Base-by-base conservation (phyloP, 2,329 filamentous ascomycete species). In the Alternaria triticina region DNA sequence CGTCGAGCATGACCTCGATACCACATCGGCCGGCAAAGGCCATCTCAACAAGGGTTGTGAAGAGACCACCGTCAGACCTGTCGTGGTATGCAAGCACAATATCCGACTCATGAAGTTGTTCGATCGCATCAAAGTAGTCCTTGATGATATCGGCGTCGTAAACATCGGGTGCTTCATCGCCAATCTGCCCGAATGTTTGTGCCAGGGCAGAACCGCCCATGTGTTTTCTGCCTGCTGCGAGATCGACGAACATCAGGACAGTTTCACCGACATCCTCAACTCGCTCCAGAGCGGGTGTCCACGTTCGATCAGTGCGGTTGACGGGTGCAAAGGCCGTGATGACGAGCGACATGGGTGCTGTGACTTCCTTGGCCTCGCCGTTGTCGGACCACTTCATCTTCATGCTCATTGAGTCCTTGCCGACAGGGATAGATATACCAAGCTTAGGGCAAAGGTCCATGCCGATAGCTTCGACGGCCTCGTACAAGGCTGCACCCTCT, bases 351-450 rank as follows among this genome's bases (percentile, higher is more conserved):
- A 98, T 88, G 1, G 96, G 96, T 5, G 96, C 93, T 40, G 93
- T 97, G 54, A 98, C 95, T 69, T 94, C 94, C 83, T 92, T 96
- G 13, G 86, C 82, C 65, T 91, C 86, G 17, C 87, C 28, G 84
- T 87, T 60, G 86, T 83, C 65, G 84, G 83, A 70, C 96, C 96
- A 98, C 59, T 93, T 93, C 74, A 96, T 95, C 85, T 97, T 97
- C 96, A 99, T 98, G 3, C 94, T 97, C 81, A 96, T 97, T 0
- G 95, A 98, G 80, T 99, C 96, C 82, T 99, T 98, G 59, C 96
- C 96, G 9, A 98, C 96, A 5, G 96, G 96, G 63, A 99, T 98
- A 61, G 91, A 93, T 65, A 99, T 89, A 33, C 92, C 93, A n/a
- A 98, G 86, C 72, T 91, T 86, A 2, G 94, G 94, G 81, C 96